Evolutionary conservation across 495 filamentous ascomycete species (phyloP).

Genomic region (Podospora fimiseda): DNA sequence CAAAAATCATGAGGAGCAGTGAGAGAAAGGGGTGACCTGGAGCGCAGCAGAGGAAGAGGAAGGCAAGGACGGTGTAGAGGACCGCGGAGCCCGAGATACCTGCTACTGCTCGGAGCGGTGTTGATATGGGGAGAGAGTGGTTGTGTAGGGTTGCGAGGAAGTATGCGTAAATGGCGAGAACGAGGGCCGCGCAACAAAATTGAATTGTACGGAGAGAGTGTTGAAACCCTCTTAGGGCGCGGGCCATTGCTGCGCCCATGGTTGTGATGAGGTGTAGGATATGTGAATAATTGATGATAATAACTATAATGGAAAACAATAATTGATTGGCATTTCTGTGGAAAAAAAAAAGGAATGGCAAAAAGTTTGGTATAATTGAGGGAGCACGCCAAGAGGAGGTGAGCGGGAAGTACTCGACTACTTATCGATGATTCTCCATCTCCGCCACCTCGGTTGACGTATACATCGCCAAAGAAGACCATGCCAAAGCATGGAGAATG

Average conservation of each 20-base stretch:
- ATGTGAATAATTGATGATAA: too few species aligned
- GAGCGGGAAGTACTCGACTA: too few species aligned
- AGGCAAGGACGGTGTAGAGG: constrained; percentile 64
- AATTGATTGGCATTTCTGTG: too few species aligned
- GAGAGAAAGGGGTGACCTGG: constrained; percentile 61
- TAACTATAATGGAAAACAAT: too few species aligned
- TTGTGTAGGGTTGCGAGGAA: constrained; percentile 56
- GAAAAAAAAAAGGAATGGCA: too few species aligned
- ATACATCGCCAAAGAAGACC: too few species aligned
- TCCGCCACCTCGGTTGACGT: too few species aligned
- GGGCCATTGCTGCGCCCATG: constrained; percentile 42
- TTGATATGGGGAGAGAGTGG: constrained; percentile 56
- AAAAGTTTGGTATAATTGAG: too few species aligned
- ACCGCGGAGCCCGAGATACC: constrained; percentile 70
- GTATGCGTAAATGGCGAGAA: constrained; percentile 78
- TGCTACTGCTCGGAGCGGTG: constrained; percentile 69
- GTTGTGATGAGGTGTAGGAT: too few species aligned
- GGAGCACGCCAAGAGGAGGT: too few species aligned
- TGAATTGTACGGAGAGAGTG: constrained; percentile 62
- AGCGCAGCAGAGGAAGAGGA: constrained; percentile 69
- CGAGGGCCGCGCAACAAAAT: constrained; percentile 62
- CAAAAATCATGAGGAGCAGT: constrained; percentile 62
- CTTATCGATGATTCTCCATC: too few species aligned
- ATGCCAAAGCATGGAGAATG: too few species aligned
- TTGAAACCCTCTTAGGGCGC: constrained; percentile 56